These are phyloP conservation scores for Aspergillus pseudoglaucus DNA, from an alignment of 2,329 filamentous ascomycete genomes.

Conservation along the genomic window DNA sequence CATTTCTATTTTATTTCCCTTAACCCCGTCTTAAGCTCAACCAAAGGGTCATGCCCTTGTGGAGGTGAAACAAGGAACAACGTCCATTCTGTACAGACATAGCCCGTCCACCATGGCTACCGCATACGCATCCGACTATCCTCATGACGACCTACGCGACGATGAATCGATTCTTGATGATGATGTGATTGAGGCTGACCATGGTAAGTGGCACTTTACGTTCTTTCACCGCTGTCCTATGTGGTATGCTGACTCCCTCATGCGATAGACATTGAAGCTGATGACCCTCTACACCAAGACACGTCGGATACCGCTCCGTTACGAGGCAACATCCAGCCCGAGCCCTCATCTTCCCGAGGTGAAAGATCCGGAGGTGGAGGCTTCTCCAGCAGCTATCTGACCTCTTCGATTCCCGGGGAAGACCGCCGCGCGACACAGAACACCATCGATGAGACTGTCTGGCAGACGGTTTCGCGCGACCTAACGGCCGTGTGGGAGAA, in stretches of 20 bases:
- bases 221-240: not conserved
- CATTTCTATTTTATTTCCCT: slow-evolving; percentile 4
- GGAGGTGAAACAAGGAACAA: slow-evolving; percentile 4
- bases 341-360: slow-evolving; percentile 37
- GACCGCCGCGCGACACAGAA: slow-evolving; percentile 83
- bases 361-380: slow-evolving; percentile 22
- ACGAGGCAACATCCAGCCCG: slow-evolving; percentile 72
- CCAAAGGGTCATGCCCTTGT: slow-evolving; percentile 10
- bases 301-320: slow-evolving; percentile 68
- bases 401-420: slow-evolving; percentile 83
- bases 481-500: slow-evolving; percentile 93
- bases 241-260: not conserved
- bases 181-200: slow-evolving; percentile 72
- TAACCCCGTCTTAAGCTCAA: not conserved
- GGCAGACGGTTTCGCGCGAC: slow-evolving; percentile 93
- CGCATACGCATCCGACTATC: slow-evolving; percentile 20
- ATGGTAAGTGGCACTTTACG: slow-evolving; percentile 49
- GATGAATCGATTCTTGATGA: slow-evolving; percentile 59
- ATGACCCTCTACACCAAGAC: slow-evolving; percentile 67
- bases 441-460: slow-evolving; percentile 95
- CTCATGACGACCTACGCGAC: slow-evolving; percentile 55
- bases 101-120: slow-evolving; percentile 27
- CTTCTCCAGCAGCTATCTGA: slow-evolving; percentile 78
- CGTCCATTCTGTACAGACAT: not conserved
- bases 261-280: slow-evolving; percentile 71